A percentile compares a stretch with the other conserved stretches of the same genome.
These are phyloP conservation scores for Hypoxylon sp. DNA, from an alignment of 2,329 filamentous ascomycete species.

Conservation along the genomic window DNA sequence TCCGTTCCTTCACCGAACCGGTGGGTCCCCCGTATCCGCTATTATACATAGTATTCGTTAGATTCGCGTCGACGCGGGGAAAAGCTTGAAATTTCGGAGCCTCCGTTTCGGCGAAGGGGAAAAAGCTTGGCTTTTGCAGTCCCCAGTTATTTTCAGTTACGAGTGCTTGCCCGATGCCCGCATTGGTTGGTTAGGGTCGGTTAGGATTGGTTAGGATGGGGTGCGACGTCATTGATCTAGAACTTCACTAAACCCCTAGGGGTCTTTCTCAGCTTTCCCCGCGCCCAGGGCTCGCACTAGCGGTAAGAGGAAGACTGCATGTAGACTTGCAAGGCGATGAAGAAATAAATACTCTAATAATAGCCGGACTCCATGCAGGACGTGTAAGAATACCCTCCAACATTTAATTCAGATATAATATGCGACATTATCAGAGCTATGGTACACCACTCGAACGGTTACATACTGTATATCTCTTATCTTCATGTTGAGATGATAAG, in stretches of 20 bases:
- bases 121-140: conserved; percentile 23
- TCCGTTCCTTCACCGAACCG: conserved; percentile 30
- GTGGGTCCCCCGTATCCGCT: conserved; percentile 17
- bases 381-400: not conserved
- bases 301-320: not conserved
- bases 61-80: conserved; percentile 13
- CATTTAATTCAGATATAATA: not conserved
- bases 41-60: conserved; percentile 7
- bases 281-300: conserved; percentile 22
- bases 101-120: conserved; percentile 13
- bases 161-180: conserved; percentile 2
- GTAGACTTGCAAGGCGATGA: not conserved
- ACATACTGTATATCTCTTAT: too few species aligned
- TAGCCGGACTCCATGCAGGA: not conserved
- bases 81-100: conserved; percentile 34
- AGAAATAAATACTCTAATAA: not conserved
- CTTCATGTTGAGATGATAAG: not conserved
- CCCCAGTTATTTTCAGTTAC: too few species aligned
- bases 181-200: conserved; percentile 3
- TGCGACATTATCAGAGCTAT: not conserved
- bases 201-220: not conserved
- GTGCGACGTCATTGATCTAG: conserved; percentile 32
- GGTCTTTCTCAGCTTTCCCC: conserved; percentile 13
- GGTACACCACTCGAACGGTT: not conserved
- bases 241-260: conserved; percentile 13